A percentile compares a stretch with the other conserved stretches of the same genome.
These are phyloP conservation scores for Monosporascus sp. DNA, from an alignment of 2,329 filamentous ascomycete genomes.

Conservation along the genomic window DNA sequence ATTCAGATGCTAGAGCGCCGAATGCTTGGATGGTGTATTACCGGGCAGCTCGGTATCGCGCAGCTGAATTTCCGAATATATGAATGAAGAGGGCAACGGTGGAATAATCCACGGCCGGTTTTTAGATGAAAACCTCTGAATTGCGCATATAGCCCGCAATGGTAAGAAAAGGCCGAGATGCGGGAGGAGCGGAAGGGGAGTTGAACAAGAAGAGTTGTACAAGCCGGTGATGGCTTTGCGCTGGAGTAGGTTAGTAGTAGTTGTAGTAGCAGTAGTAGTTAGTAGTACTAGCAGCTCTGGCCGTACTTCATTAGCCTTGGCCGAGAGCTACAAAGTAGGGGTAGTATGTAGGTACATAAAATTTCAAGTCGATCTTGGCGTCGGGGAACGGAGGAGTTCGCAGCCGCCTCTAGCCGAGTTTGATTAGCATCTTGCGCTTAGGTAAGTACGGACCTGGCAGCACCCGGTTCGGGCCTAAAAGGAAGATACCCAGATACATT, in stretches of 20 bases:
- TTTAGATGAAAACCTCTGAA: neutral
- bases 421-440: neutral
- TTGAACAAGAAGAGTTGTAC: neutral
- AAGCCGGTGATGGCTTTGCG: neutral
- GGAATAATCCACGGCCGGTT: too few species aligned
- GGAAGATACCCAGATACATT: too few species aligned
- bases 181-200: neutral
- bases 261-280: too few species aligned
- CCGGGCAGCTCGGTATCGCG: neutral
- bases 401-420: neutral
- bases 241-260: neutral
- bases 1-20: neutral
- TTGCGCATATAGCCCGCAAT: neutral
- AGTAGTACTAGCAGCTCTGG: neutral
- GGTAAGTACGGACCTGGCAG: too few species aligned
- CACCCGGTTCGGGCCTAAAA: too few species aligned
- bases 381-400: neutral
- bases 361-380: too few species aligned
- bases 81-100: too few species aligned
- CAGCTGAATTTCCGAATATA: too few species aligned
- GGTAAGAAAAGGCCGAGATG: neutral
- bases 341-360: too few species aligned
- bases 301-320: neutral
- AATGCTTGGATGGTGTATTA: neutral
- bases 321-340: too few species aligned